phyloP scores from a whole-genome alignment of 371 early-diverging fungal genomes.

The Mucor sp. region DNA sequence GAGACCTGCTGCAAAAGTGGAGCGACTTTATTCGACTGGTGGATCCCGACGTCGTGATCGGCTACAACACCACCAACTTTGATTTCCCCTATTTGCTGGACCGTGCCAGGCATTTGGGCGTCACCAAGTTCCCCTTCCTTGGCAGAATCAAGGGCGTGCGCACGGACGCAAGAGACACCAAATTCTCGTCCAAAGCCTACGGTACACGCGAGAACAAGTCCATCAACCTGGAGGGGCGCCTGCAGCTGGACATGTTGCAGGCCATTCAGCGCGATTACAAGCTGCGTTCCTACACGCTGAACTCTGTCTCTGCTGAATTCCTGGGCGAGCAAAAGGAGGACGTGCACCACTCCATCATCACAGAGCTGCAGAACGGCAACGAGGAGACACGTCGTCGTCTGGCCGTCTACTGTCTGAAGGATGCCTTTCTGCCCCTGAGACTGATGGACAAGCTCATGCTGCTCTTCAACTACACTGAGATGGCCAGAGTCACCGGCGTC shows the following conservation, averaged over 20 bases:
- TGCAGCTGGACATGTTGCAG: constrained; percentile 96
- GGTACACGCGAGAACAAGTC: constrained; percentile 92
- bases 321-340: constrained; percentile 99
- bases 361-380: constrained; percentile 95
- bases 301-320: constrained; percentile 97
- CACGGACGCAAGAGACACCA: constrained; percentile 82
- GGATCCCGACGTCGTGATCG: constrained; percentile 90
- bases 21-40: constrained; percentile 79
- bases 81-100: constrained; percentile 99
- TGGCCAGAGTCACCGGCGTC: constrained; percentile 98
- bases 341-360: constrained; percentile 98
- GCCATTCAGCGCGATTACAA: constrained; percentile 98
- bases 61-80: constrained; percentile 99
- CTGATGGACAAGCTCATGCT: constrained; percentile 98
- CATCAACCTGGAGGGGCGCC: constrained; percentile 93
- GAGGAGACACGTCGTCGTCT: constrained; percentile 96
- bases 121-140: constrained; percentile 80
- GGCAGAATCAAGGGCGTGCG: constrained; percentile 76
- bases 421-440: constrained; percentile 97
- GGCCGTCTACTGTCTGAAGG: constrained; percentile 99
- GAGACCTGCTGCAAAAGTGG: constrained; percentile 88
- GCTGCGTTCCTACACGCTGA: constrained; percentile 96
- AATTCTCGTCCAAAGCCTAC: constrained; percentile 91
- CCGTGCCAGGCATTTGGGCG: constrained; percentile 83
- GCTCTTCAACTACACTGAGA: constrained; percentile 98